These are phyloP conservation scores for Cadophora sp. DNA, from an alignment of 2,329 filamentous ascomycete genomes.

Conservation along the genomic window DNA sequence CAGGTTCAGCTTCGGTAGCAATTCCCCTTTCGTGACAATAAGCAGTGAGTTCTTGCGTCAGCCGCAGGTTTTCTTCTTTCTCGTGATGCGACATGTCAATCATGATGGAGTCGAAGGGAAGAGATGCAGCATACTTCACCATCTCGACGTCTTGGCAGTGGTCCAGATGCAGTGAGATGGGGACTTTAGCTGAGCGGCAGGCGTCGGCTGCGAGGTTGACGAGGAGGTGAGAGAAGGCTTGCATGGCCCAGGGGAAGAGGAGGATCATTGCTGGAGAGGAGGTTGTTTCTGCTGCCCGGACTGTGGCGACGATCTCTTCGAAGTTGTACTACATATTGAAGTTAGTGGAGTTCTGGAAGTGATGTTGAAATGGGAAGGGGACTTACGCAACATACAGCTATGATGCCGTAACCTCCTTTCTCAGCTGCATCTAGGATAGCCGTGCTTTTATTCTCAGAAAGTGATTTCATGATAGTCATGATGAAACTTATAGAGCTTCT, in stretches of 20 bases:
- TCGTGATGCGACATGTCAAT: constrained; percentile 79
- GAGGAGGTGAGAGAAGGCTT: constrained; percentile 61
- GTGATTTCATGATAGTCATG: neutral
- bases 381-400: constrained; percentile 35
- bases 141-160: constrained; percentile 67
- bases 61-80: constrained; percentile 72
- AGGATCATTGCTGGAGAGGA: constrained; percentile 70
- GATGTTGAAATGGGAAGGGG: neutral
- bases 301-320: constrained; percentile 70
- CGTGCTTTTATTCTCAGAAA: constrained; percentile 30
- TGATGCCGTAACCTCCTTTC: constrained; percentile 59
- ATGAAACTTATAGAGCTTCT: neutral
- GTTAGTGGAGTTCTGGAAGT: neutral
- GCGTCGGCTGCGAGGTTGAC: constrained; percentile 63
- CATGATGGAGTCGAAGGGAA: constrained; percentile 76
- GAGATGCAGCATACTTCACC: constrained; percentile 61
- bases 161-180: constrained; percentile 69
- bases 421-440: constrained; percentile 60
- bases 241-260: constrained; percentile 74
- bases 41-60: constrained; percentile 62
- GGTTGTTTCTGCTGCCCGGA: constrained; percentile 70
- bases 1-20: constrained; percentile 71
- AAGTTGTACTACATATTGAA: constrained; percentile 64
- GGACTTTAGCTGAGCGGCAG: constrained; percentile 60
- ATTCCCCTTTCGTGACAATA: constrained; percentile 63